These are phyloP conservation scores for Globisporangium barbulae DNA, from an alignment of 352 stramenopile species.

Conservation along the genomic window DNA sequence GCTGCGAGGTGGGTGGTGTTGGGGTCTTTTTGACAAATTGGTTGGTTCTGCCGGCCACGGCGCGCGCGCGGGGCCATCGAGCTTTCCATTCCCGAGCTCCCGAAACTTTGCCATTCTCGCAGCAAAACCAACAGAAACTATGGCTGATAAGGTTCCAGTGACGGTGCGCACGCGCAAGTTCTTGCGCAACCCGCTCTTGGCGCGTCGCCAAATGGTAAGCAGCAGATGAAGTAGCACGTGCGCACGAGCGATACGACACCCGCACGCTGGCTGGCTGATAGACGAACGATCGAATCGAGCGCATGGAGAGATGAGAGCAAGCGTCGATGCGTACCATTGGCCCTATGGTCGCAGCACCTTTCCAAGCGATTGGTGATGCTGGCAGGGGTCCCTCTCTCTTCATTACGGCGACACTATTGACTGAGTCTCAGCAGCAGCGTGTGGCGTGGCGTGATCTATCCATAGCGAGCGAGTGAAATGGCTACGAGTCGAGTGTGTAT, in stretches of 20 bases:
- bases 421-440: background rate
- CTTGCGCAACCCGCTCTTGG: slow-evolving; percentile 97
- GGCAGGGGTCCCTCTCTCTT: too few relatives aligned
- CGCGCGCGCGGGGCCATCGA: background rate
- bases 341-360: too few relatives aligned
- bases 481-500: background rate
- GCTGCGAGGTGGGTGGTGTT: slow-evolving; percentile 22
- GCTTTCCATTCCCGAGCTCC: slow-evolving; percentile 8
- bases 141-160: slow-evolving; percentile 93
- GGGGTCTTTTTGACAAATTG: slow-evolving; percentile 45
- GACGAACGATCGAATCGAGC: background rate
- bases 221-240: background rate
- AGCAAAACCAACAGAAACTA: slow-evolving; percentile 70
- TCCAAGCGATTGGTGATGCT: too few relatives aligned
- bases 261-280: background rate
- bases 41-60: slow-evolving; percentile 66
- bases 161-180: slow-evolving; percentile 99
- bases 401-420: background rate
- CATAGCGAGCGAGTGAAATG: background rate
- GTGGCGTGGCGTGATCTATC: background rate
- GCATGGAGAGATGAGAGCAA: too few relatives aligned
- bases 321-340: too few relatives aligned
- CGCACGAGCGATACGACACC: background rate
- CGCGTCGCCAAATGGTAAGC: slow-evolving; percentile 96
- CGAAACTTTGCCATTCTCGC: slow-evolving; percentile 42